Conservation (phyloP, 1,284 basidiomycete genomes). For the Ganoderma meredithae region DNA sequence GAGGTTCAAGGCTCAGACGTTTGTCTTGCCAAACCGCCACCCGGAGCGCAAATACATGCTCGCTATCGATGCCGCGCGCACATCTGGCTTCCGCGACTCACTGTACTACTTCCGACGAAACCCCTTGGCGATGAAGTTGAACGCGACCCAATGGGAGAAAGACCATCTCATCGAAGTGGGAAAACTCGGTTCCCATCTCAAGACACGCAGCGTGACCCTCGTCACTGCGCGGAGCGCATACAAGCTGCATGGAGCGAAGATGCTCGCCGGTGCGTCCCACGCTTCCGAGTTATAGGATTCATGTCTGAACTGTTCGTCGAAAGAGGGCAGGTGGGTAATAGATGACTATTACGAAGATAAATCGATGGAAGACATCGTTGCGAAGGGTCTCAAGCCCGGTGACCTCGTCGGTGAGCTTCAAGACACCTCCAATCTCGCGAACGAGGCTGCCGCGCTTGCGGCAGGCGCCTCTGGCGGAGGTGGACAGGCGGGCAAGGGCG, state of each 20-base stretch:
- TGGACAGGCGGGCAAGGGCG: conserved; percentile 46
- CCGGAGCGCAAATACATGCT: conserved; percentile 92
- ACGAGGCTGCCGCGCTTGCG: conserved; percentile 53
- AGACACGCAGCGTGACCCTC: conserved; percentile 92
- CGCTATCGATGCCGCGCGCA: conserved; percentile 95
- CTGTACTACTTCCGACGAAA: conserved; percentile 96
- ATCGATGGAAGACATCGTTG: conserved; percentile 73
- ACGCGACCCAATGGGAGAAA: conserved; percentile 88
- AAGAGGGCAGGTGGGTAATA: conserved; percentile 89
- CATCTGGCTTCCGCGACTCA: conserved; percentile 95
- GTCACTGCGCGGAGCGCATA: conserved; percentile 93
- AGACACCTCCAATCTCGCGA: conserved; percentile 63
- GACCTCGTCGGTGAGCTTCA: conserved; percentile 81
- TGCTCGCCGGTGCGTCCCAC: conserved; percentile 70
- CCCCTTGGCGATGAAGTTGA: conserved; percentile 88
- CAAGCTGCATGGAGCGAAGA: conserved; percentile 93
- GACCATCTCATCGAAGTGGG: conserved; percentile 90
- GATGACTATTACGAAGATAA: conserved; percentile 97
- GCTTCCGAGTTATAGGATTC: not conserved
- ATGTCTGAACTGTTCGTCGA: not conserved
- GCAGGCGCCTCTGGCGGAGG: conserved; percentile 46
- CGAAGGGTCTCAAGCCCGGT: conserved; percentile 76
- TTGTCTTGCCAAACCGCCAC: conserved; percentile 83
- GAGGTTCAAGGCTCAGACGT: conserved; percentile 89
- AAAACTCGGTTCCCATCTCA: conserved; percentile 87